phyloP scores from a whole-genome alignment of 495 filamentous ascomycete genomes.

The Neurospora sp. region DNA sequence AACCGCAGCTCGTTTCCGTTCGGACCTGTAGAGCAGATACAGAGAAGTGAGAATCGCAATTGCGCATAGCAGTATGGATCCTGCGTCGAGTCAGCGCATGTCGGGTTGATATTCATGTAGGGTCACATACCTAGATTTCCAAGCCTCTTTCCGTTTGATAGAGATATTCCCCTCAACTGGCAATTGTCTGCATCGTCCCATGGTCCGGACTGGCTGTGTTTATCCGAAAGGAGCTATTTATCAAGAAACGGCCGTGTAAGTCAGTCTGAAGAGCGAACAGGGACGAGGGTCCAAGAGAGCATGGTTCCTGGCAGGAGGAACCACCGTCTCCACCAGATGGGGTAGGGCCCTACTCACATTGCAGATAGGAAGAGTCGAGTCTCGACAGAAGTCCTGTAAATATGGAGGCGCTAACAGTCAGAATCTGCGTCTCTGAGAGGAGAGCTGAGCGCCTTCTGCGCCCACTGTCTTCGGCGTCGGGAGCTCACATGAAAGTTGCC shows the following conservation, averaged over 20 bases:
- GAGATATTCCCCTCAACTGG: slow-evolving; percentile 57
- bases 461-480: not conserved
- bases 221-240: slow-evolving; percentile 33
- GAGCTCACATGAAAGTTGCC: slow-evolving; percentile 79
- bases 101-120: slow-evolving; percentile 1
- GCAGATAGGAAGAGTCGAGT: slow-evolving; percentile 91
- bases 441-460: not conserved
- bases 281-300: not conserved
- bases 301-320: not conserved
- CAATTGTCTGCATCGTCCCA: slow-evolving; percentile 45
- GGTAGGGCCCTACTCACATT: slow-evolving; percentile 58
- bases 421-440: not conserved
- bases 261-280: slow-evolving; percentile 7
- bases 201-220: slow-evolving; percentile 37
- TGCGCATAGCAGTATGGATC: slow-evolving; percentile 80
- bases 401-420: not conserved
- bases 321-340: not conserved
- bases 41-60: slow-evolving; percentile 60
- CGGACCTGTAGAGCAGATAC: slow-evolving; percentile 67
- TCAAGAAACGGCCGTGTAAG: slow-evolving; percentile 8
- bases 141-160: slow-evolving; percentile 54
- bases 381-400: slow-evolving; percentile 80
- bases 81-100: slow-evolving; percentile 33
- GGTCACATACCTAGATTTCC: slow-evolving; percentile 71
- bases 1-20: slow-evolving; percentile 88